phyloP scores from a whole-genome alignment of 768 basidiomycete genomes.

The Leccinum truebloodii region DNA sequence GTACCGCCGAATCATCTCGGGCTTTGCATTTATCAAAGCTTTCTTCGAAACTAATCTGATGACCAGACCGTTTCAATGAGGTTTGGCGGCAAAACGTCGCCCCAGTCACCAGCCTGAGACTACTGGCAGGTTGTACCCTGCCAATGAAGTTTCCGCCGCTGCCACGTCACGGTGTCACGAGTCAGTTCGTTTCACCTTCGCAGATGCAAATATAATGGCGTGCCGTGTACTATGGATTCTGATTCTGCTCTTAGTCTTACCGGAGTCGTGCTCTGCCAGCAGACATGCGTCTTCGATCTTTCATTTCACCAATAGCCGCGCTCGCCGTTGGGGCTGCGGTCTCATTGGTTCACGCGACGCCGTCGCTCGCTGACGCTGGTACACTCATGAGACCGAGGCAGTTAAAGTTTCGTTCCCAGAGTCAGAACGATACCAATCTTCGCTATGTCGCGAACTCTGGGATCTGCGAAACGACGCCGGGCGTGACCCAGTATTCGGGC shows the following conservation, averaged over 20 bases:
- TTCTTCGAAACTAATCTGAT: too few relatives aligned
- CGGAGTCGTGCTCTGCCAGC: neutral
- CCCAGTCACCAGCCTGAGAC: too few relatives aligned
- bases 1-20: too few relatives aligned
- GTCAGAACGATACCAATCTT: conserved; percentile 32
- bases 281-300: conserved; percentile 16
- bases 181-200: too few relatives aligned
- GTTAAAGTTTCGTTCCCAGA: conserved; percentile 16
- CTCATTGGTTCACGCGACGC: conserved; percentile 1
- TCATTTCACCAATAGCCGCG: neutral
- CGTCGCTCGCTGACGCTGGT: neutral
- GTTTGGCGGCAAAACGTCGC: too few relatives aligned
- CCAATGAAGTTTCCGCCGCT: too few relatives aligned
- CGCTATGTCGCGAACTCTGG: conserved; percentile 60
- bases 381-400: neutral
- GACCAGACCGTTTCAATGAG: too few relatives aligned
- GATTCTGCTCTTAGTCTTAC: neutral
- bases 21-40: too few relatives aligned
- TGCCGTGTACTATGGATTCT: too few relatives aligned
- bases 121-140: too few relatives aligned
- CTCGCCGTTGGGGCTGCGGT: neutral
- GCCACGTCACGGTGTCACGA: too few relatives aligned
- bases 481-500: conserved; percentile 59
- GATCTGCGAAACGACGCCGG: conserved; percentile 65
- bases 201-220: neutral